Conservation (phyloP, 345 rosid species). For the Theobroma cacao region DNA sequence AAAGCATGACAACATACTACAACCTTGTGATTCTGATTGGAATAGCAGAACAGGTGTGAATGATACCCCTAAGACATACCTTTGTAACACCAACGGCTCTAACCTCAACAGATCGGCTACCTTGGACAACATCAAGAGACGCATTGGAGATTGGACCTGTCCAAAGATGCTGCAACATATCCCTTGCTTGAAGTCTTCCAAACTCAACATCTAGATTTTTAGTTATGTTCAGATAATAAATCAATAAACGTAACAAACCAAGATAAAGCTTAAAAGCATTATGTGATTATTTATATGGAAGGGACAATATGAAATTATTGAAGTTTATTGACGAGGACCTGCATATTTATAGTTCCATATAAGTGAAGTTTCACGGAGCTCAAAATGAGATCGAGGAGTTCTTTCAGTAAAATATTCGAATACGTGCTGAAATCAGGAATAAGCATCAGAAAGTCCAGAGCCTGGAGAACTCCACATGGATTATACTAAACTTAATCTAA, state of each 20-base stretch:
- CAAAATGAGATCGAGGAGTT: conserved; percentile 59
- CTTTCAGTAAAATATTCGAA: conserved; percentile 63
- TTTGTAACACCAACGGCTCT: conserved; percentile 62
- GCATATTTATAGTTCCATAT: conserved; percentile 64
- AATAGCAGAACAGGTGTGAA: background rate
- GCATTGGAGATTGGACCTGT: conserved; percentile 63
- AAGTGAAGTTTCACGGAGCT: conserved; percentile 58
- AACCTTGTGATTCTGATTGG: background rate
- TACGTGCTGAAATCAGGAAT: conserved; percentile 47
- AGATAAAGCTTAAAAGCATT: background rate
- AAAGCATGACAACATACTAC: conserved; percentile 3
- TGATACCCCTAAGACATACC: conserved; percentile 25
- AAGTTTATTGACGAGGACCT: conserved; percentile 31
- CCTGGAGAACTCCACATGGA: conserved; percentile 7
- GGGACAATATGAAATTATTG: background rate
- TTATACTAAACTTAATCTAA: conserved; percentile 7
- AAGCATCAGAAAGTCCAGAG: conserved; percentile 20
- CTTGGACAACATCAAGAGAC: conserved; percentile 56
- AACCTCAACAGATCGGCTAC: conserved; percentile 56
- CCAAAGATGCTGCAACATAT: conserved; percentile 62
- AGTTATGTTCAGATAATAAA: background rate
- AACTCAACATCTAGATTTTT: conserved; percentile 40
- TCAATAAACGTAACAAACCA: background rate
- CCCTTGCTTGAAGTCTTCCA: conserved; percentile 62
- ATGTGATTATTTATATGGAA: background rate